A percentile compares a stretch with the other conserved stretches of the same genome.
Evolutionary conservation across 352 stramenopile genomes (phyloP).

Genomic region (Phytopythium montanum): DNA sequence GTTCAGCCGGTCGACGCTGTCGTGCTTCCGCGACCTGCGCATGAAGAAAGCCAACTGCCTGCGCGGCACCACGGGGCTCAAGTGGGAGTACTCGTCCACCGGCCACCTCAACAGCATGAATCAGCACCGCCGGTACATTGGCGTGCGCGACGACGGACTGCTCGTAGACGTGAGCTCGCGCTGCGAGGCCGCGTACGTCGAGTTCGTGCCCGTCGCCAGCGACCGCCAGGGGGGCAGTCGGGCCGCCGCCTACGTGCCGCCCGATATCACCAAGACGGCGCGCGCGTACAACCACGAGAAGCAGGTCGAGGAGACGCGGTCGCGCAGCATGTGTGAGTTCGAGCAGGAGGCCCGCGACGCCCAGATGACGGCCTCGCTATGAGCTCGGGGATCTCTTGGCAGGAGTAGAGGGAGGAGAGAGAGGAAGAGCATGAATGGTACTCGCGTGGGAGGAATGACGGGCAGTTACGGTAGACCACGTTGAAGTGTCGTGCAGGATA

Average conservation of each 20-base stretch:
- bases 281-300: conserved; percentile 51
- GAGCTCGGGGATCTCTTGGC: not conserved
- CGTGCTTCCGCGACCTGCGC: conserved; percentile 67
- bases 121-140: conserved; percentile 74
- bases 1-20: conserved; percentile 72
- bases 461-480: not conserved
- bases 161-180: conserved; percentile 69
- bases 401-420: not conserved
- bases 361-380: conserved; percentile 2
- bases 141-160: conserved; percentile 48
- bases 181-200: conserved; percentile 58
- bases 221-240: not conserved
- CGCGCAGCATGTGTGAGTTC: conserved; percentile 57
- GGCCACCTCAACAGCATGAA: conserved; percentile 79
- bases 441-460: not conserved
- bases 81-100: conserved; percentile 65
- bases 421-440: not conserved
- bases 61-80: conserved; percentile 52
- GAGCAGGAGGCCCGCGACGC: conserved; percentile 25
- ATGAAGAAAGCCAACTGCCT: conserved; percentile 68
- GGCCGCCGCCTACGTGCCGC: conserved; percentile 24
- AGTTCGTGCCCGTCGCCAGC: conserved; percentile 43
- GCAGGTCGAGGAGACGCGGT: conserved; percentile 43
- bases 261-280: conserved; percentile 46
- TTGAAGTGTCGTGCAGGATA: not conserved